These are phyloP conservation scores for Candida morakotiae DNA, from an alignment of 805 yeast species.

Conservation along the genomic window DNA sequence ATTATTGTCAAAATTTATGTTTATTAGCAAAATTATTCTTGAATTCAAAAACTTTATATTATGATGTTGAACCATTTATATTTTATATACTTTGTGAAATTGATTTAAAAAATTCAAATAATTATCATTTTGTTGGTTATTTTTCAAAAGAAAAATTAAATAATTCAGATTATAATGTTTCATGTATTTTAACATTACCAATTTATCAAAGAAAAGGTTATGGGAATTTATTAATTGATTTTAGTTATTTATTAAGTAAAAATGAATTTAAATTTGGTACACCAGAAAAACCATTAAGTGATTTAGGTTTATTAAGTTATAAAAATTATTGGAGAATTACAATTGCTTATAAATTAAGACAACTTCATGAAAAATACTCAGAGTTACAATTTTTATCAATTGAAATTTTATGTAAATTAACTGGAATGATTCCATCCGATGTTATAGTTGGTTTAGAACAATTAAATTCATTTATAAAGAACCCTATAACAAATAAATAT, in stretches of 20 bases:
- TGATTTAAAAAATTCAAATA: constrained; percentile 37
- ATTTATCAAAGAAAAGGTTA: constrained; percentile 83
- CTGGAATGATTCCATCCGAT: constrained; percentile 88
- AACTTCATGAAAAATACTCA: constrained; percentile 18
- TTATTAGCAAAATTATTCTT: constrained; percentile 83
- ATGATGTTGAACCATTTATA: constrained; percentile 93
- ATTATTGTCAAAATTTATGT: constrained; percentile 87
- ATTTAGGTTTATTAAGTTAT: constrained; percentile 80
- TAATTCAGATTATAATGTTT: constrained; percentile 73
- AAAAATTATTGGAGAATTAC: constrained; percentile 80
- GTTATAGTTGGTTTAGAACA: constrained; percentile 84
- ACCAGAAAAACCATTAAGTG: constrained; percentile 92
- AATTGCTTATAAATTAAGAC: constrained; percentile 46
- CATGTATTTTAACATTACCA: constrained; percentile 89
- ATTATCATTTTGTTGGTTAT: constrained; percentile 85
- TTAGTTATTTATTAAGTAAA: constrained; percentile 75
- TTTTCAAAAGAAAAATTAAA: constrained; percentile 85
- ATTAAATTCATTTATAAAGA: constrained; percentile 53
- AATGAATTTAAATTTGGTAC: constrained; percentile 81
- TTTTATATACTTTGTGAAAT: constrained; percentile 81
- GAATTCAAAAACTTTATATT: constrained; percentile 86
- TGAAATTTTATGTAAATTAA: constrained; percentile 56
- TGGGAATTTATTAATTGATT: constrained; percentile 84
- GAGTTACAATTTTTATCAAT: constrained; percentile 42
- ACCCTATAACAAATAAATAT: constrained; percentile 43